Percentiles rank a stretch among this genome's conserved stretches.
phyloP scores from a whole-genome alignment of 2,329 filamentous ascomycete species.

The Xylaria sp. region DNA sequence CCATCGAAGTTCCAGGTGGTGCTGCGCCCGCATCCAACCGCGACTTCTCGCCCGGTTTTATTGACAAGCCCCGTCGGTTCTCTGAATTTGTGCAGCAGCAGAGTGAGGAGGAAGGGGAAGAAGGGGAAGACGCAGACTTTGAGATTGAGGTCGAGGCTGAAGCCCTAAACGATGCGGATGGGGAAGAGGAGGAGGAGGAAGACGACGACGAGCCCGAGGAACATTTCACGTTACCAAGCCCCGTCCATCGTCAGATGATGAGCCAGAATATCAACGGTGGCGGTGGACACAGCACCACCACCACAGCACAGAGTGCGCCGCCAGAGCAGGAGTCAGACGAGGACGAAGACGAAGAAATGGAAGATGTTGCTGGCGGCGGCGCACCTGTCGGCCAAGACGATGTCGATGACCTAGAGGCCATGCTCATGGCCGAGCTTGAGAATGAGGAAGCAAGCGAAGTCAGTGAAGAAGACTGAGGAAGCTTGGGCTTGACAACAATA shows the following conservation, averaged over 20 bases:
- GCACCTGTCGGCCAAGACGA: conserved; percentile 46
- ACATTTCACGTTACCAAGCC: conserved; percentile 64
- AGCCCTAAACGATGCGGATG: conserved; percentile 59
- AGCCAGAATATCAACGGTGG: conserved; percentile 42
- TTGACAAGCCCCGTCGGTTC: conserved; percentile 58
- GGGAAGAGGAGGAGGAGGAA: conserved; percentile 55
- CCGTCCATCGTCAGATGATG: conserved; percentile 56
- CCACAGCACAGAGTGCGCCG: conserved; percentile 38
- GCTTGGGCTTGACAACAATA: conserved; percentile 1
- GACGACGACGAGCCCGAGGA: conserved; percentile 51
- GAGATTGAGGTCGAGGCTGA: conserved; percentile 52
- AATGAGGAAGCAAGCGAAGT: conserved; percentile 48
- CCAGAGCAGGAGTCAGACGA: conserved; percentile 45
- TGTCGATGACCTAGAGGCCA: conserved; percentile 48
- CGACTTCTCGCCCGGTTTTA: conserved; percentile 63
- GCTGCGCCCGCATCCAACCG: conserved; percentile 51
- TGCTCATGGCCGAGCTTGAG: conserved; percentile 46
- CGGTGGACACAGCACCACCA: conserved; percentile 35
- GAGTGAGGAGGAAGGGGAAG: conserved; percentile 42
- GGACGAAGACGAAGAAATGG: conserved; percentile 52
- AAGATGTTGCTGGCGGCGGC: conserved; percentile 46
- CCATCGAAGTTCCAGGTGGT: conserved; percentile 69
- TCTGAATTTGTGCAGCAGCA: conserved; percentile 64
- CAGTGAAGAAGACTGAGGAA: conserved; percentile 48
- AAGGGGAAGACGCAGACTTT: conserved; percentile 53